Base-by-base conservation (phyloP, 2,329 filamentous ascomycete species). In the Escovopsis sp. region DNA sequence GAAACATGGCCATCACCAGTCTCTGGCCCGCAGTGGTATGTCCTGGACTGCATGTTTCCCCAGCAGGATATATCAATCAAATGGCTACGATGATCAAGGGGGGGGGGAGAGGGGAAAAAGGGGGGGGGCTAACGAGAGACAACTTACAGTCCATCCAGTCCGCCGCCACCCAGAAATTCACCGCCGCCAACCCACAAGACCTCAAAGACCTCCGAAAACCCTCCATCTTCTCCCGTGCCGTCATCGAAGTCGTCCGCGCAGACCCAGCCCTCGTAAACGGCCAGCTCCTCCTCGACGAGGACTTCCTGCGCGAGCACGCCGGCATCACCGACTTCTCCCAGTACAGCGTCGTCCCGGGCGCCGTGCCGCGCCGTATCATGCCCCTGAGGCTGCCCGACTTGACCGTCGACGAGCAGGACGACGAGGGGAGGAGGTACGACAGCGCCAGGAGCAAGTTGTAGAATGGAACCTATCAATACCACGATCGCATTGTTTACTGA, bases 81-180 rank as follows among this genome's bases (percentile, higher is more conserved):
- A n/a, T n/a, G 4, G 2, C 20, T 6, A 20, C 4, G 4, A 20
- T 20, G 20, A 20, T 2, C 4, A 20, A 3, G 20, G 20, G 20
- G 20, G 20, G 20, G n/a, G n/a, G n/a, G n/a, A n/a, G n/a, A n/a
- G n/a, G n/a, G n/a, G n/a, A n/a, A n/a, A 20, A 20, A 20, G 20
- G 20, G 20, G n/a, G n/a, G n/a, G n/a, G n/a, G n/a, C n/a, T n/a
- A n/a, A n/a, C n/a, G n/a, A n/a, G n/a, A n/a, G n/a, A n/a, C n/a
- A n/a, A n/a, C n/a, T n/a, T n/a, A n/a, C n/a, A n/a, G n/a, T n/a
- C 78, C 3, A 84, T 91, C 47, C 75, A 88, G 53, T 86, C 80
- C 6, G 84, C 78, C 6, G 84, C 84, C 4, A 89, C 84, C 1
- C 67, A 71, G 41, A 61, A 67, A 41, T 66, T 72, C 45, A 68